phyloP scores from a whole-genome alignment of 169 alveolate species.

The Cryptosporidium parvum region DNA sequence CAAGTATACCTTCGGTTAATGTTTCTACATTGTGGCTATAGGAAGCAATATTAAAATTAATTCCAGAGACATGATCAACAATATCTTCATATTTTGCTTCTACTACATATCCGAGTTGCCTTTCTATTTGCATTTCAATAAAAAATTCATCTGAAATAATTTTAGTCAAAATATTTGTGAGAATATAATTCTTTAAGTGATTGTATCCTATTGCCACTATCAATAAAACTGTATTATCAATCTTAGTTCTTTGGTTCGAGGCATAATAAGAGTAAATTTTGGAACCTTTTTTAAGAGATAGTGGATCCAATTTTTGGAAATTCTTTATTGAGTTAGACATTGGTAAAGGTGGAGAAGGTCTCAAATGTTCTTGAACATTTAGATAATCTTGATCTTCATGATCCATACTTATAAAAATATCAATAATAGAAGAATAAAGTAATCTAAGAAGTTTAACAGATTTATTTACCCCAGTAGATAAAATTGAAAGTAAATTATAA shows the following conservation, averaged over 20 bases:
- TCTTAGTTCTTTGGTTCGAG: background rate
- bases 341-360: background rate
- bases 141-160: slow-evolving; percentile 18
- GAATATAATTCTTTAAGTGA: background rate
- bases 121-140: slow-evolving; percentile 30
- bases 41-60: slow-evolving; percentile 18
- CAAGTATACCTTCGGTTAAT: background rate
- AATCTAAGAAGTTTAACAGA: background rate
- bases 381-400: background rate
- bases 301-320: slow-evolving; percentile 10
- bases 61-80: background rate
- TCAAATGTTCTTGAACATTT: slow-evolving; percentile 4
- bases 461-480: background rate
- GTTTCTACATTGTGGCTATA: background rate
- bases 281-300: slow-evolving; percentile 14
- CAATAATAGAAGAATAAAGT: background rate
- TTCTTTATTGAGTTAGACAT: background rate
- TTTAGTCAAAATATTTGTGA: background rate
- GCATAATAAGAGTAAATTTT: slow-evolving; percentile 1
- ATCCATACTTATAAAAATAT: background rate
- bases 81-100: background rate
- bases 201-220: slow-evolving; percentile 4
- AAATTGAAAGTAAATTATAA: background rate
- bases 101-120: slow-evolving; percentile 25
- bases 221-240: slow-evolving; percentile 27